These are phyloP conservation scores for Davidsoniella neocaledoniae DNA, from an alignment of 2,329 filamentous ascomycete species.

Conservation along the genomic window DNA sequence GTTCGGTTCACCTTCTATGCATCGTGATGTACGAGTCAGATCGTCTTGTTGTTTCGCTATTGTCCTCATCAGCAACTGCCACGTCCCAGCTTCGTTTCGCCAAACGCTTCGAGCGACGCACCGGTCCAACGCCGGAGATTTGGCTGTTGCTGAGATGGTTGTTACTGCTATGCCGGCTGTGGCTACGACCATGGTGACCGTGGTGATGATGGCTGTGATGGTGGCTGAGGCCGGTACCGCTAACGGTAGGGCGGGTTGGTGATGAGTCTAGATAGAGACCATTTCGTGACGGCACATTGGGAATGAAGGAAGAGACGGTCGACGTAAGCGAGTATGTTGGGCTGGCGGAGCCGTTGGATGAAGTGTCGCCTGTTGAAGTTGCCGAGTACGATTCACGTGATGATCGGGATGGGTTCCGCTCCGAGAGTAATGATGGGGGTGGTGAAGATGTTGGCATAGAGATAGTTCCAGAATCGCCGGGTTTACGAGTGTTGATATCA, in stretches of 20 bases:
- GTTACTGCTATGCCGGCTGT: neutral
- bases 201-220: neutral
- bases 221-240: neutral
- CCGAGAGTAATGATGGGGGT: neutral
- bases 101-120: conserved; percentile 1
- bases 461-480: conserved; percentile 1
- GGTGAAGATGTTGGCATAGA: neutral
- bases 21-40: neutral
- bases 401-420: neutral
- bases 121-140: neutral
- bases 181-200: neutral
- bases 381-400: neutral
- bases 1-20: too few species aligned
- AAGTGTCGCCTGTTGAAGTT: neutral
- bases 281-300: too few species aligned
- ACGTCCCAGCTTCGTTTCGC: conserved; percentile 7
- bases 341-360: conserved; percentile 7
- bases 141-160: neutral
- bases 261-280: neutral
- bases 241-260: neutral
- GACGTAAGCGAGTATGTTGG: conserved; percentile 9
- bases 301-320: neutral
- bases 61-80: conserved; percentile 4
- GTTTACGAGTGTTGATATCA: conserved; percentile 12
- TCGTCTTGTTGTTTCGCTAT: neutral